Conservation (phyloP, 805 yeast species). For the Candida arabinofermentans region DNA sequence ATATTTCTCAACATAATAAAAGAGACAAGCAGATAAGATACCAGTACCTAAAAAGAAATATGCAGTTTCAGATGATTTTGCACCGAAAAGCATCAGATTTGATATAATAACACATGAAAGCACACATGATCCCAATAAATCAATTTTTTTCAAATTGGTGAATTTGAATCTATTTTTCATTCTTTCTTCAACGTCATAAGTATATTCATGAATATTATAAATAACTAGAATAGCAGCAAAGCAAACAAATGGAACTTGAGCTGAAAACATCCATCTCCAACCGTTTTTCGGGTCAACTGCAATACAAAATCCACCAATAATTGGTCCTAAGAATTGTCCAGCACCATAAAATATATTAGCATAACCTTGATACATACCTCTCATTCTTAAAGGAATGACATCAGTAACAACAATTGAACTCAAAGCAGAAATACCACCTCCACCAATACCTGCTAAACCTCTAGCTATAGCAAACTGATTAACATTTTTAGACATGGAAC, state of each 20-base stretch:
- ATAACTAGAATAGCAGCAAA: slow-evolving; percentile 24
- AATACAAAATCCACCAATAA: slow-evolving; percentile 38
- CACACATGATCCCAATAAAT: slow-evolving; percentile 37
- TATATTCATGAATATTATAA: slow-evolving; percentile 32
- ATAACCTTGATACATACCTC: slow-evolving; percentile 53
- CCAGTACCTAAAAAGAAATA: slow-evolving; percentile 11
- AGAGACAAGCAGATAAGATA: slow-evolving; percentile 17
- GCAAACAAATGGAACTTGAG: slow-evolving; percentile 37
- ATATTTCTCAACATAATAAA: slow-evolving; percentile 32
- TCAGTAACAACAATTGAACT: slow-evolving; percentile 53
- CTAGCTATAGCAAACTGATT: slow-evolving; percentile 44
- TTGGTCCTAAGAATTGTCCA: slow-evolving; percentile 42
- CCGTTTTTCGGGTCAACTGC: slow-evolving; percentile 32
- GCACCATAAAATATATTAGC: slow-evolving; percentile 36
- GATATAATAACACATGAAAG: slow-evolving; percentile 33
- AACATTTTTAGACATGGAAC: slow-evolving; percentile 39
- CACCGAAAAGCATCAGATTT: slow-evolving; percentile 32
- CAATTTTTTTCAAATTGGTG: slow-evolving; percentile 35
- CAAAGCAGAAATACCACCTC: slow-evolving; percentile 51
- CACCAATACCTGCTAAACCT: slow-evolving; percentile 57
- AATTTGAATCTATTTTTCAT: slow-evolving; percentile 27
- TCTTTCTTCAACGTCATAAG: slow-evolving; percentile 19
- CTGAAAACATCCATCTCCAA: slow-evolving; percentile 42
- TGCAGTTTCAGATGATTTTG: slow-evolving; percentile 9
- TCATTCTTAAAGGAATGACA: slow-evolving; percentile 47